These are phyloP conservation scores for Tetrapyrgos nigripes DNA, from an alignment of 1,284 basidiomycete species.

Conservation along the genomic window DNA sequence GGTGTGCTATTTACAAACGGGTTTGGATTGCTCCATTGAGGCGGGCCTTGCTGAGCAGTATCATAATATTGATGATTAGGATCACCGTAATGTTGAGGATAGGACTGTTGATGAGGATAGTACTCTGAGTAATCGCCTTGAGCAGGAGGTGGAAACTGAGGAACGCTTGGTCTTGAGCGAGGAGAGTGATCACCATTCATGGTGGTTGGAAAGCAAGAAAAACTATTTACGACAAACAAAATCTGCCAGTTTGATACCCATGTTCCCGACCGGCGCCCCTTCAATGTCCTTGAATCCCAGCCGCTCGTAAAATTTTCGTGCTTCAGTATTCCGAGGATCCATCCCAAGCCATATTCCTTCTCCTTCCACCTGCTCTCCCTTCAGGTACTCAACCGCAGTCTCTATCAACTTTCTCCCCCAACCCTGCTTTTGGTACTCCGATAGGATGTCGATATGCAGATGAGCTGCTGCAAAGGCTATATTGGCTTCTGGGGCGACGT, in stretches of 20 bases:
- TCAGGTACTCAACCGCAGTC: constrained; percentile 55
- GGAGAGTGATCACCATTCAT: not conserved
- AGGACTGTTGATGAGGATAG: too few species aligned
- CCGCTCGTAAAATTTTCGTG: constrained; percentile 60
- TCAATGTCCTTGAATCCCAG: constrained; percentile 61
- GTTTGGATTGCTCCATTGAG: constrained; percentile 7
- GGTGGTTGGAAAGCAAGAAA: not conserved
- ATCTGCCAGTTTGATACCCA: constrained; percentile 56
- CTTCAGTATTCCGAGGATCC: constrained; percentile 62
- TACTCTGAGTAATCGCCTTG: not conserved
- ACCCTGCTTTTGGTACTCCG: constrained; percentile 63
- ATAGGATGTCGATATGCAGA: constrained; percentile 71
- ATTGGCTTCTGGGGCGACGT: constrained; percentile 49
- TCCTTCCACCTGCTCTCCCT: constrained; percentile 46
- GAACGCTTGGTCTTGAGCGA: not conserved
- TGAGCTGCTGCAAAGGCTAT: constrained; percentile 67
- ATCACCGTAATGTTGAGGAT: too few species aligned
- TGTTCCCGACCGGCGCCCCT: constrained; percentile 49
- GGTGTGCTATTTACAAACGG: not conserved
- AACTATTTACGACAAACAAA: not conserved
- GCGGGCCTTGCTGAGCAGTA: not conserved
- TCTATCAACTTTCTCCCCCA: constrained; percentile 67
- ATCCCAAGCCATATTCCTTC: constrained; percentile 66
- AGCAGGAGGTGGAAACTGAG: not conserved
- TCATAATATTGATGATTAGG: not conserved